These are phyloP conservation scores for Coemansia sp. DNA, from an alignment of 192 early-diverging fungal genomes.

Conservation along the genomic window DNA sequence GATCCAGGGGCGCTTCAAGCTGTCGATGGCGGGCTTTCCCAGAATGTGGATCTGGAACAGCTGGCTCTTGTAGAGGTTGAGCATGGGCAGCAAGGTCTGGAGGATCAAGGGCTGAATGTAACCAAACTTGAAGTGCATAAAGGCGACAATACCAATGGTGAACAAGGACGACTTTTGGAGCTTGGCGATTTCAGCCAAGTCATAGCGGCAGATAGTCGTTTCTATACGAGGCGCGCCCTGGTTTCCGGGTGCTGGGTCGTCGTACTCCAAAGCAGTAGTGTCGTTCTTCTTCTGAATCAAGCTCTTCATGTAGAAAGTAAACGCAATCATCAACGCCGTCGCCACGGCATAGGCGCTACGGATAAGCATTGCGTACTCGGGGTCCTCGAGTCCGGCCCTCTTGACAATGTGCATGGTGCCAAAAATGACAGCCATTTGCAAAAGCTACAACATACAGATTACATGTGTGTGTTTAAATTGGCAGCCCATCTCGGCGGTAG, in stretches of 20 bases:
- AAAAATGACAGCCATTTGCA: slow-evolving; percentile 64
- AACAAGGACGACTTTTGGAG: slow-evolving; percentile 71
- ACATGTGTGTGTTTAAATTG: not conserved
- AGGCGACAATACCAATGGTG: slow-evolving; percentile 70
- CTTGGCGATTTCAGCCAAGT: slow-evolving; percentile 71
- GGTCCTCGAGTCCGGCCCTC: slow-evolving; percentile 53
- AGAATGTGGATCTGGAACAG: slow-evolving; percentile 82
- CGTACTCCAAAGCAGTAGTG: slow-evolving; percentile 76
- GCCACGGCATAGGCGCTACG: slow-evolving; percentile 28
- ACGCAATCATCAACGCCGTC: slow-evolving; percentile 28
- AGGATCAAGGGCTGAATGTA: slow-evolving; percentile 88
- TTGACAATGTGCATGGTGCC: slow-evolving; percentile 71
- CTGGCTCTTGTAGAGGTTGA: slow-evolving; percentile 70
- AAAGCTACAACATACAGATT: slow-evolving; percentile 25
- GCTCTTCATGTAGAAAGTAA: slow-evolving; percentile 55
- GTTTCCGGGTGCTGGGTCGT: slow-evolving; percentile 60
- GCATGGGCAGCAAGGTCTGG: slow-evolving; percentile 81
- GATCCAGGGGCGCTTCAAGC: slow-evolving; percentile 86
- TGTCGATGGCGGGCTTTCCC: slow-evolving; percentile 74
- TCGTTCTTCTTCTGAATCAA: slow-evolving; percentile 79
- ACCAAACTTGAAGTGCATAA: slow-evolving; percentile 87
- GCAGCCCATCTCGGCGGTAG: not conserved
- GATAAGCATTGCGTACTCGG: slow-evolving; percentile 44
- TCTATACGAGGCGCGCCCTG: slow-evolving; percentile 53
- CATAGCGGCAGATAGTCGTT: slow-evolving; percentile 78